Base-by-base conservation (phyloP, 2,329 filamentous ascomycete species). In the Aspergillus persii region DNA sequence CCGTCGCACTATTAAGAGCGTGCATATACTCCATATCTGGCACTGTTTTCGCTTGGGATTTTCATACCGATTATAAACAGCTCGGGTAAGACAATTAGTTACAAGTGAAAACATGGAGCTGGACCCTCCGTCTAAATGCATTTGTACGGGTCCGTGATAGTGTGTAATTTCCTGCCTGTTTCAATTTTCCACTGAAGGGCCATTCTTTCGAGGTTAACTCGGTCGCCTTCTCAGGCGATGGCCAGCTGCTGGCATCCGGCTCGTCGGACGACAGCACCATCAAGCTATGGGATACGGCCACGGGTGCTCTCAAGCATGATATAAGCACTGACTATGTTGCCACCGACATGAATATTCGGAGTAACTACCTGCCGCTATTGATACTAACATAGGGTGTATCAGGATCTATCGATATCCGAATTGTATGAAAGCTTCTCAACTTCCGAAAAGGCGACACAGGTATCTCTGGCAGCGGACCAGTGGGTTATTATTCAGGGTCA, bases 401-500 rank as follows among this genome's bases (percentile, higher is more conserved):
- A 15, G 53, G 48, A 41, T 52, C 48, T 39, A 52, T 59, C 30
- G 12, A 52, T 53, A 52, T 55, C 48, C 36, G 36, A 47, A 31
- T 15, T 39, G 23, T 44, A 55, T 48, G 36, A 59, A 41, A 33
- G 31, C 31, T 33, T 33, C 31, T 48, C 50, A 36, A 23, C 30
- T 18, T 49, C 57, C 41, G 27, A 26, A 26, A 46, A 5, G 11
- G 31, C 31, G 31, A 33, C 31, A 33, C 8, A 55, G 41, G 15
- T 55, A 48, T 53, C 52, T 39, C 30, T 59, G 33, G 29, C 8
- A 30, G 39, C 27, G 39, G 33, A 11, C 30, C 57, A 39, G 11
- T 59, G 57, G 57, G 15, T 55, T 59, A 49, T 48, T 52, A 39
- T 55, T 49, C 23, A 31, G 29, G 53, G 48, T 56, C 48, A 49